These are phyloP conservation scores for Hyphopichia khmerensis DNA, from an alignment of 1,139 yeast genomes.

Conservation along the genomic window DNA sequence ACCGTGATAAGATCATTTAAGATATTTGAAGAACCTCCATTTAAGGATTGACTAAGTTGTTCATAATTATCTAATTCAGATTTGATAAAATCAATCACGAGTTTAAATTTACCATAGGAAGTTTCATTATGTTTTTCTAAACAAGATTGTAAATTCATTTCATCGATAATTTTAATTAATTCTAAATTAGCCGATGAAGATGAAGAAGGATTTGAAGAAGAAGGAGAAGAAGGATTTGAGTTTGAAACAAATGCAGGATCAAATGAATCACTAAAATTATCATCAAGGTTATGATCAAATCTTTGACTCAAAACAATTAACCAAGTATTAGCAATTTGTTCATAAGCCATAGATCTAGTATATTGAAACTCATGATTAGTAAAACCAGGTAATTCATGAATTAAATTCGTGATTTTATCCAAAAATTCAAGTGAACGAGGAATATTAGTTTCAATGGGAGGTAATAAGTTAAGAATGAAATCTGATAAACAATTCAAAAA, in stretches of 20 bases:
- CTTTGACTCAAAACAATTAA: slow-evolving; percentile 53
- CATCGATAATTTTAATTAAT: slow-evolving; percentile 32
- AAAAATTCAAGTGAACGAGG: slow-evolving; percentile 63
- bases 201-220: slow-evolving; percentile 5
- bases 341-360: slow-evolving; percentile 70
- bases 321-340: slow-evolving; percentile 81
- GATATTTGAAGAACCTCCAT: slow-evolving; percentile 15
- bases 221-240: slow-evolving; percentile 2
- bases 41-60: slow-evolving; percentile 19
- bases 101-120: slow-evolving; percentile 50
- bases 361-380: slow-evolving; percentile 70
- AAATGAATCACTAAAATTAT: slow-evolving; percentile 8
- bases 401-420: slow-evolving; percentile 61
- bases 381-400: slow-evolving; percentile 74
- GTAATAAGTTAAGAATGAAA: slow-evolving; percentile 73
- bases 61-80: slow-evolving; percentile 34
- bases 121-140: slow-evolving; percentile 59
- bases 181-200: slow-evolving; percentile 11
- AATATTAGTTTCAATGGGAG: slow-evolving; percentile 67
- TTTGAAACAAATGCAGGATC: slow-evolving; percentile 9
- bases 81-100: slow-evolving; percentile 48
- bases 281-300: slow-evolving; percentile 11
- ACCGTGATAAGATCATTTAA: slow-evolving; percentile 45
- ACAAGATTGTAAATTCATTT: slow-evolving; percentile 40
- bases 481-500: slow-evolving; percentile 78